Conservation (phyloP, 164 flowering plant species). For the Vitis rupestris region DNA sequence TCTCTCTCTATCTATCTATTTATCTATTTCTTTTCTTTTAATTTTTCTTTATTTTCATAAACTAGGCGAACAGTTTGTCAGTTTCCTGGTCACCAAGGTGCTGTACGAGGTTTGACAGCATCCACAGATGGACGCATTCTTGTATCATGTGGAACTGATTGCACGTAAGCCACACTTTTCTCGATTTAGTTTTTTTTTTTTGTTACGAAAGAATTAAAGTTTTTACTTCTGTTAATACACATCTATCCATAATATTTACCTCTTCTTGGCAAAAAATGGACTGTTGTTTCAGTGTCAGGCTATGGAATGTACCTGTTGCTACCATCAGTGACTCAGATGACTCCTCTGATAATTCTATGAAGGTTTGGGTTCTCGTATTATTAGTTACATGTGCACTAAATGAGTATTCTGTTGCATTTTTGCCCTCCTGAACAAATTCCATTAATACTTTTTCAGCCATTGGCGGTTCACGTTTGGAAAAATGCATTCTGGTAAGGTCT, state of each 20-base stretch:
- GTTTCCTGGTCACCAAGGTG: conserved; percentile 91
- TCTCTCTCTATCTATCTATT: background rate
- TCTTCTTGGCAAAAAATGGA: background rate
- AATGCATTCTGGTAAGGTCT: conserved; percentile 75
- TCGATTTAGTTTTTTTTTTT: background rate
- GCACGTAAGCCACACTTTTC: conserved; percentile 59
- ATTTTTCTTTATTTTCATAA: conserved; percentile 9
- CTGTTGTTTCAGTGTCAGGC: conserved; percentile 64
- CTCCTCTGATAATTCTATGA: conserved; percentile 33
- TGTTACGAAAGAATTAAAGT: background rate
- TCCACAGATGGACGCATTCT: conserved; percentile 91
- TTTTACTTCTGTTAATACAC: background rate
- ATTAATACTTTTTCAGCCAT: conserved; percentile 49
- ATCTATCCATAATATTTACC: background rate
- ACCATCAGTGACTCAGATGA: conserved; percentile 36
- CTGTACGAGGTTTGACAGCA: conserved; percentile 81
- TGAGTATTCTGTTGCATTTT: background rate
- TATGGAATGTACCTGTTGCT: conserved; percentile 80
- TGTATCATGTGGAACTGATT: conserved; percentile 89
- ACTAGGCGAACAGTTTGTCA: conserved; percentile 73
- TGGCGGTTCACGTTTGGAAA: conserved; percentile 69
- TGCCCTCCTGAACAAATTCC: conserved; percentile 6
- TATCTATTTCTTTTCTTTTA: background rate
- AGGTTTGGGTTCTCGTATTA: conserved; percentile 38
- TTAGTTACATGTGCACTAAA: background rate